A percentile compares a stretch with the other conserved stretches of the same genome.
Evolutionary conservation across 1,139 yeast genomes (phyloP).

Genomic region (Candida freyschussii): DNA sequence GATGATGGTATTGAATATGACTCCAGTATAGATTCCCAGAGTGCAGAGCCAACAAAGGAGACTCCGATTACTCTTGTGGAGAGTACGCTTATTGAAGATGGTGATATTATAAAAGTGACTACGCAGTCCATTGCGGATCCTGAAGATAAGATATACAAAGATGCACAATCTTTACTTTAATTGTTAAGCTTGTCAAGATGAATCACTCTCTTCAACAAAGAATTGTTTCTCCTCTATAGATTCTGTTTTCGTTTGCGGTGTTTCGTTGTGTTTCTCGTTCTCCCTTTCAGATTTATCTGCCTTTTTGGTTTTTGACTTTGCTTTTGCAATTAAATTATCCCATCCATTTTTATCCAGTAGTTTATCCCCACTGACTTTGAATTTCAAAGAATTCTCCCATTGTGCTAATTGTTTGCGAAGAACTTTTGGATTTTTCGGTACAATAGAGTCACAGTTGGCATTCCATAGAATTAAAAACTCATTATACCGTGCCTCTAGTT

Average conservation of each 20-base stretch:
- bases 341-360: conserved; percentile 45
- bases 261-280: too few relatives aligned
- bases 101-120: conserved; percentile 18
- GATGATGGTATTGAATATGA: conserved; percentile 13
- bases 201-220: conserved; percentile 4
- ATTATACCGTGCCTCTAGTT: conserved; percentile 65
- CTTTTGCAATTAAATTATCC: conserved; percentile 12
- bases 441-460: conserved; percentile 73
- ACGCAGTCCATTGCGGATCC: conserved; percentile 9
- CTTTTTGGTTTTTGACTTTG: conserved; percentile 4
- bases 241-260: neutral
- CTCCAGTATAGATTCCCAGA: neutral
- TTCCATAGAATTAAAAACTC: conserved; percentile 80
- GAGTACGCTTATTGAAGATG: conserved; percentile 15
- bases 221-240: conserved; percentile 1
- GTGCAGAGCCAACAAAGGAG: conserved; percentile 1
- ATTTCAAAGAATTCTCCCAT: conserved; percentile 55
- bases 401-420: conserved; percentile 51
- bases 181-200: neutral
- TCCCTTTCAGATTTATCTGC: conserved; percentile 1
- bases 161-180: conserved; percentile 7
- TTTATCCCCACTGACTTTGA: conserved; percentile 23
- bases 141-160: conserved; percentile 6
- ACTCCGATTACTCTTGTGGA: conserved; percentile 11
- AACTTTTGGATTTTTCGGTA: conserved; percentile 54